These are phyloP conservation scores for Oryza officinalis DNA, from an alignment of 176 grass and related monocot species.

Conservation along the genomic window DNA sequence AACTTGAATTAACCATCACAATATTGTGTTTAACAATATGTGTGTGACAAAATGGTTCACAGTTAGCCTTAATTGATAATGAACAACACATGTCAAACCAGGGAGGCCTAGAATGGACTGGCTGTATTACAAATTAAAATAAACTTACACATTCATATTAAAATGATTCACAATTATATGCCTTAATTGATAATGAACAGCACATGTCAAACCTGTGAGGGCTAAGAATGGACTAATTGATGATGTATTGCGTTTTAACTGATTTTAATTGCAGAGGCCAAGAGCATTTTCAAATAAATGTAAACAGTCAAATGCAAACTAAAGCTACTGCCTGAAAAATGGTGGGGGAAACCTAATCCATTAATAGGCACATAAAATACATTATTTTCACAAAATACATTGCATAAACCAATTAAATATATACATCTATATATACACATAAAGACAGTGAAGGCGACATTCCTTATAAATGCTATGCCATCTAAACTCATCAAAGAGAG, in stretches of 20 bases:
- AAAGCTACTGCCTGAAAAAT: neutral
- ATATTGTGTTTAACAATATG: slow-evolving; percentile 7
- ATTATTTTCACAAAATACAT: neutral
- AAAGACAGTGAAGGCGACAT: neutral
- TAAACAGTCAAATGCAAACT: neutral
- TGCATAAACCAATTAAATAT: neutral
- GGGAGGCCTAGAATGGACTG: too few relatives aligned
- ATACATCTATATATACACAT: neutral
- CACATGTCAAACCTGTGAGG: neutral
- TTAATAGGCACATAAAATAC: too few relatives aligned
- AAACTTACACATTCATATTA: neutral
- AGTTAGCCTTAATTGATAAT: too few relatives aligned
- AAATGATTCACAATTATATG: slow-evolving; percentile 3
- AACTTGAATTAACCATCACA: slow-evolving; percentile 22
- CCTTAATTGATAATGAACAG: neutral
- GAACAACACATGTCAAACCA: too few relatives aligned
- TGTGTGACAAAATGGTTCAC: neutral
- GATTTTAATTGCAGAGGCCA: slow-evolving; percentile 9
- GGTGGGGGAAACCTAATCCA: too few relatives aligned
- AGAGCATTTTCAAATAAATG: slow-evolving; percentile 19
- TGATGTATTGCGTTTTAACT: slow-evolving; percentile 10
- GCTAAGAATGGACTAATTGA: neutral
- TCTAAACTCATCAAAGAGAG: neutral
- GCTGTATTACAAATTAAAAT: too few relatives aligned
- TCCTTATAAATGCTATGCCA: neutral